Base-by-base conservation (phyloP, 2,329 filamentous ascomycete genomes). In the Penicillium sp. region DNA sequence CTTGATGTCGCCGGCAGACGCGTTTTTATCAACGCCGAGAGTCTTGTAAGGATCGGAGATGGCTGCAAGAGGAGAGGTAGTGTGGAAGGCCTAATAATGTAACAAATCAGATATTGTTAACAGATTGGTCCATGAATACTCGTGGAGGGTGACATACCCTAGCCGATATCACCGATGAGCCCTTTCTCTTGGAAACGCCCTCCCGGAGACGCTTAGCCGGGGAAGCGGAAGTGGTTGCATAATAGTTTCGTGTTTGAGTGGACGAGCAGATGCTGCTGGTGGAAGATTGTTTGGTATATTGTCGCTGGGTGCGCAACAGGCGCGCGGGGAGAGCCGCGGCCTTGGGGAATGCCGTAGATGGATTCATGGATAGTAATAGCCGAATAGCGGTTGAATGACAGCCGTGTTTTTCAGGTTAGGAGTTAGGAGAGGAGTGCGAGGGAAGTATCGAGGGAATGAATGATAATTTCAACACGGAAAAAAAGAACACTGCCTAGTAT, bases 1-100 rank as follows among this genome's bases (percentile, higher is more conserved):
- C 70, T 99, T 99, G 69, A 99, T 97, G 30, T 97, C 92, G 52
- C 83, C 77, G 3, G 89, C 76, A 1, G 88, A 84, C n/a, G 93
- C 89, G 54, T 73, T 80, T 69, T 92, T 95, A 63, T 77, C 77
- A 27, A 99, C 89, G 12, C 93, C 93, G 25, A 99, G 83, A 3
- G 88, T 80, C 57, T 83, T 81, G 72, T 99, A 99, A 1, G 93
- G 93, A 64, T 99, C 88, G 68, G 88, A 82, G 37, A 84, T 86
- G 19, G 82, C 81, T 66, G 85, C 84, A 68, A 86, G 88, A 28
- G 74, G 61, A 72, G 69, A 58, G 5, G 70, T 72, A 11, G 72
- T 61, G 52, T 76, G 75, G 52, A 78, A 78, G 13, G 54, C 57
- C 72, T 75, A 52, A 14, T 19, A 31, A 35, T 16, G 14, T 5